Base-by-base conservation (phyloP, 352 stramenopile genomes). In the Pythium scleroteichum region DNA sequence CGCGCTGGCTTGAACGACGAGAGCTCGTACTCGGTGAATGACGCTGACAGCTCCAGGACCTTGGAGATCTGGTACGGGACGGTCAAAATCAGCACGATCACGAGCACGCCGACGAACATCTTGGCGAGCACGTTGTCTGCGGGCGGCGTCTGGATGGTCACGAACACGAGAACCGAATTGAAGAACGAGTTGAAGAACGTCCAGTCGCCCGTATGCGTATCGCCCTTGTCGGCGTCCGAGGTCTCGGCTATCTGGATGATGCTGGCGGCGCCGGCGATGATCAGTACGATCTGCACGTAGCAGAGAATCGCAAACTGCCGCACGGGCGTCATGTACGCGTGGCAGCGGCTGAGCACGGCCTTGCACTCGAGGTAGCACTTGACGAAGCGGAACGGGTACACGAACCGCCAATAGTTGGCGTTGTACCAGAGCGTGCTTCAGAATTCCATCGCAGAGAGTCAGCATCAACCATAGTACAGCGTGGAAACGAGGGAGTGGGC, bases 161-260 rank as follows among this genome's bases (percentile, higher is more conserved):
- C 85, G 20, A 95, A 95, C 17, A 90, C 84, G 58, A 95, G 82
- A 8, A 95, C 78, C 20, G 85, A 95, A 53, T 95, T 95, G 75
- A 95, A 95, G 46, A 91, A 92, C 22, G 85, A 73, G 57, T 93
- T 93, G 71, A 95, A 95, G 52, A 92, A 95, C 2, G 85, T 95
- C 85, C 85, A 95, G 48, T 95, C 84, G 38, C 85, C 85, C 4
- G 75, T 64, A 24, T 87, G 73, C 27, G 85, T 89, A 9, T 78
- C 75, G 27, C 50, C 68, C 24, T 71, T 38, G 58, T 72, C 41
- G 7, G 64, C 75, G 58, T 89, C 79, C 64, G 87, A 88, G 2
- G 85, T 94, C 69, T 94, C 85, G 13, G 85, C 82, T 41, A 94
- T 85, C 57, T 95, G 85, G 54, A 95, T 93, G 63, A 95, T 79